phyloP scores from a whole-genome alignment of 1,139 yeast species.

The Spathaspora sp. region DNA sequence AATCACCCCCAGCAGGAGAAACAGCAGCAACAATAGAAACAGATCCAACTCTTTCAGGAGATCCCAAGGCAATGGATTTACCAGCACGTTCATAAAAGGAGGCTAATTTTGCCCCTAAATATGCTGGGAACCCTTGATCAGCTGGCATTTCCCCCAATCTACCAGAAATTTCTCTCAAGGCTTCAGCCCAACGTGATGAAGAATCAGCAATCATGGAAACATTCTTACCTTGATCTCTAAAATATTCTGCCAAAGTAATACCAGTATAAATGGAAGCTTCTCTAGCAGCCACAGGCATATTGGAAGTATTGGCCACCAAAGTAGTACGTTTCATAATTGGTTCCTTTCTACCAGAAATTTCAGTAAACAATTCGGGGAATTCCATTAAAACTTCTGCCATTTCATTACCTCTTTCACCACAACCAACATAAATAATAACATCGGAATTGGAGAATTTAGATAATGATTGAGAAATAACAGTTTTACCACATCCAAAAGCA shows the following conservation, averaged over 20 bases:
- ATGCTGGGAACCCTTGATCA: constrained; percentile 99
- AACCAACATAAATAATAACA: constrained; percentile 90
- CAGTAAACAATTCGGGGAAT: constrained; percentile 95
- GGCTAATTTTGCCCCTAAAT: constrained; percentile 96
- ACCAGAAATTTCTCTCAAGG: constrained; percentile 98
- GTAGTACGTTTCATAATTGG: constrained; percentile 99
- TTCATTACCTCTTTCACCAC: constrained; percentile 96
- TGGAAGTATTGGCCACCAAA: constrained; percentile 95
- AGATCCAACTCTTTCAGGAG: constrained; percentile 94
- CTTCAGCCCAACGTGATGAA: constrained; percentile 99
- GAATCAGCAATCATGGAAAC: constrained; percentile 99
- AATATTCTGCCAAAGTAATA: constrained; percentile 96
- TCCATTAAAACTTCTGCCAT: constrained; percentile 99
- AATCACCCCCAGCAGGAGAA: constrained; percentile 99
- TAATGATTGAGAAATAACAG: constrained; percentile 96
- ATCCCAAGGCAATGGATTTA: constrained; percentile 91
- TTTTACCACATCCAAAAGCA: constrained; percentile 99
- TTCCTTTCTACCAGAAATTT: constrained; percentile 88
- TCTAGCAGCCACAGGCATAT: constrained; percentile 99
- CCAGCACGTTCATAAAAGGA: constrained; percentile 99
- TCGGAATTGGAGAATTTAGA: constrained; percentile 98
- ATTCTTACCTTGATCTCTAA: constrained; percentile 99
- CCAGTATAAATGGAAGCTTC: constrained; percentile 99
- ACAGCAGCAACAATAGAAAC: constrained; percentile 99
- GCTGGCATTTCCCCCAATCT: constrained; percentile 99